These are phyloP conservation scores for Mucor velutinosus DNA, from an alignment of 371 early-diverging fungal species.

Conservation along the genomic window DNA sequence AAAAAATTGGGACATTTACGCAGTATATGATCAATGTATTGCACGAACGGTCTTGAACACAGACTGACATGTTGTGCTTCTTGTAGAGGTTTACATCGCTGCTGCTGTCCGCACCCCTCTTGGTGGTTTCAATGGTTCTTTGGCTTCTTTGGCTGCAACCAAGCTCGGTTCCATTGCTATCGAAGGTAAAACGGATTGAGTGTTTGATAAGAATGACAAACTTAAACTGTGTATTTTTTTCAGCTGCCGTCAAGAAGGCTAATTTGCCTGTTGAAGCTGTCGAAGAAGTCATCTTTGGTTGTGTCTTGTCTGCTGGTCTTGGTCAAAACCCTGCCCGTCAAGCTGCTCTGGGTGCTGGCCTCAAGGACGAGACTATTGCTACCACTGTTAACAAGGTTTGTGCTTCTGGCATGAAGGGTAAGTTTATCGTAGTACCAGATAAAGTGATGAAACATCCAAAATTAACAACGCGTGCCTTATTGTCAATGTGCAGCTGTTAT, in stretches of 20 bases:
- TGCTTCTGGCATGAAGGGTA: slow-evolving; percentile 94
- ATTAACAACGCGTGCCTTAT: slow-evolving; percentile 4
- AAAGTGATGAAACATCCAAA: not conserved
- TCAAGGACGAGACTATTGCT: slow-evolving; percentile 69
- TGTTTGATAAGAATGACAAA: not conserved
- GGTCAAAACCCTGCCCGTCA: slow-evolving; percentile 98
- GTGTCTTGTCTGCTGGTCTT: slow-evolving; percentile 83
- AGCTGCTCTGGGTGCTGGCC: slow-evolving; percentile 90
- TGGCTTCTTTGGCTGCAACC: slow-evolving; percentile 83
- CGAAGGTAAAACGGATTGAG: slow-evolving; percentile 64
- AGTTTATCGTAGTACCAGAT: slow-evolving; percentile 6
- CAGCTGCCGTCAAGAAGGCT: slow-evolving; percentile 76
- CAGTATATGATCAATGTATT: not conserved
- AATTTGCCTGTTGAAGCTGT: slow-evolving; percentile 70
- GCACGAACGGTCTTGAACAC: not conserved
- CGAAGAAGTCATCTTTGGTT: slow-evolving; percentile 87
- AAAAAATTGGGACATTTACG: not conserved
- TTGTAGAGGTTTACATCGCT: slow-evolving; percentile 83
- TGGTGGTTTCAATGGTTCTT: slow-evolving; percentile 91
- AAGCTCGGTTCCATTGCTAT: slow-evolving; percentile 90
- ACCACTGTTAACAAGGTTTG: slow-evolving; percentile 99
- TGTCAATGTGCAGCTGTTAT: slow-evolving; percentile 61
- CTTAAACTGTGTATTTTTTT: not conserved
- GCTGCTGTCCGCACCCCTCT: slow-evolving; percentile 92
- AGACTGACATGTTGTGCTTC: not conserved